phyloP scores from a whole-genome alignment of 495 filamentous ascomycete genomes.

The Bacidia rubella region DNA sequence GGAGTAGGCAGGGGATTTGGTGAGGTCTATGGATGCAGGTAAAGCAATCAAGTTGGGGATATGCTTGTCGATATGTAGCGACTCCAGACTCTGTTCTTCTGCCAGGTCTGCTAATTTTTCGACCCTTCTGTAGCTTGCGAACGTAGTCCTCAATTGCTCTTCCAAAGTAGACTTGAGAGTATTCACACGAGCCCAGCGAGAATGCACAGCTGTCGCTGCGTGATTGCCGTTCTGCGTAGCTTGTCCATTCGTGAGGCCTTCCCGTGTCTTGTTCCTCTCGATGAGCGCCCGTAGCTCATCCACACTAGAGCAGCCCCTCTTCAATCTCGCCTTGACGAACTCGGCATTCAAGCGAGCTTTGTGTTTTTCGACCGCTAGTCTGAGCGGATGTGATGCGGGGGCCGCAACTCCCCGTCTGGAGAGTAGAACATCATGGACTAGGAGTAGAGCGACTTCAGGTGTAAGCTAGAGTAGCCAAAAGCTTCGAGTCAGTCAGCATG shows the following conservation, averaged over 20 bases:
- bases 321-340: conserved; percentile 63
- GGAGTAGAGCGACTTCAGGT: conserved; percentile 63
- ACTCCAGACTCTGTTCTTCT: conserved; percentile 17
- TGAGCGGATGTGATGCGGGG: conserved; percentile 61
- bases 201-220: conserved; percentile 27
- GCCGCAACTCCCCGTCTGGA: conserved; percentile 68
- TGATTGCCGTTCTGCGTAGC: background rate
- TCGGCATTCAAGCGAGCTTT: conserved; percentile 70
- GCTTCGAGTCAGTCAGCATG: conserved; percentile 29
- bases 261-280: conserved; percentile 25
- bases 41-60: conserved; percentile 75
- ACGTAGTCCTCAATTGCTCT: conserved; percentile 55
- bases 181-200: conserved; percentile 85
- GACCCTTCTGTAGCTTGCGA: conserved; percentile 41
- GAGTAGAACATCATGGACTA: conserved; percentile 77
- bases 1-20: conserved; percentile 54
- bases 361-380: conserved; percentile 60
- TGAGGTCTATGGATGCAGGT: conserved; percentile 50
- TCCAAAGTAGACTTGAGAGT: conserved; percentile 55
- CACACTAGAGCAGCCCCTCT: conserved; percentile 50
- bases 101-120: conserved; percentile 32
- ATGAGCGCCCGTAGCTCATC: conserved; percentile 48
- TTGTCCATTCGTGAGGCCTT: conserved; percentile 8
- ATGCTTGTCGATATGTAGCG: conserved; percentile 54
- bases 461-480: conserved; percentile 55